Percentiles rank a stretch among this genome's conserved stretches.
Conservation (phyloP, 1,284 basidiomycete species). For the Rhodotorula sp. region DNA sequence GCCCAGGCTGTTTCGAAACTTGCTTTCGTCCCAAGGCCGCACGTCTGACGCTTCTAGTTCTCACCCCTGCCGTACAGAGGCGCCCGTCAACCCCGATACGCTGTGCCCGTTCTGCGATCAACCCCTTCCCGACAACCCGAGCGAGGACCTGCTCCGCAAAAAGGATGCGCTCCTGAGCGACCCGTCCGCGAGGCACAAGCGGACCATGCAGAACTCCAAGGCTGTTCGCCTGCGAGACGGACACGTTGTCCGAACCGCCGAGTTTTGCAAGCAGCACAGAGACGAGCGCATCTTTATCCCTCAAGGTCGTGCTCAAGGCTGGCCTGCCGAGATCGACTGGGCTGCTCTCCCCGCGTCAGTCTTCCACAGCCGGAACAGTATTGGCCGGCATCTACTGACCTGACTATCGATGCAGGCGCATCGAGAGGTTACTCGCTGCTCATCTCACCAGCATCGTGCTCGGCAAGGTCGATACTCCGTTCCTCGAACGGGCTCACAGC, state of each 20-base stretch:
- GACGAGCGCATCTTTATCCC: conserved; percentile 39
- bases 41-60: too few species aligned
- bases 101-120: conserved; percentile 44
- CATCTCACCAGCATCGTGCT: conserved; percentile 25
- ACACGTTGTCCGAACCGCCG: conserved; percentile 17
- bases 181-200: conserved; percentile 12
- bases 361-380: background rate
- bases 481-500: conserved; percentile 26
- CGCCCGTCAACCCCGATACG: conserved; percentile 14
- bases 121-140: conserved; percentile 24
- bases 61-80: background rate
- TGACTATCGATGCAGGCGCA: conserved; percentile 13
- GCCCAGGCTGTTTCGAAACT: background rate
- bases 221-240: conserved; percentile 31
- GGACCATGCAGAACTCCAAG: conserved; percentile 19
- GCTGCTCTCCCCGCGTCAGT: conserved; percentile 26
- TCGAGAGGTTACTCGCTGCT: conserved; percentile 7
- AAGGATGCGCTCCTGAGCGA: conserved; percentile 27
- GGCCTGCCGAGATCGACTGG: conserved; percentile 35
- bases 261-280: conserved; percentile 38
- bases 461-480: conserved; percentile 15
- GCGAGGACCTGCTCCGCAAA: conserved; percentile 24
- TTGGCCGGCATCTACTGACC: too few species aligned
- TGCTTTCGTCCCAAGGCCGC: too few species aligned
- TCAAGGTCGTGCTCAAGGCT: conserved; percentile 29